Conservation (phyloP, 805 yeast species). For the Aciculoconidium aculeatum region DNA sequence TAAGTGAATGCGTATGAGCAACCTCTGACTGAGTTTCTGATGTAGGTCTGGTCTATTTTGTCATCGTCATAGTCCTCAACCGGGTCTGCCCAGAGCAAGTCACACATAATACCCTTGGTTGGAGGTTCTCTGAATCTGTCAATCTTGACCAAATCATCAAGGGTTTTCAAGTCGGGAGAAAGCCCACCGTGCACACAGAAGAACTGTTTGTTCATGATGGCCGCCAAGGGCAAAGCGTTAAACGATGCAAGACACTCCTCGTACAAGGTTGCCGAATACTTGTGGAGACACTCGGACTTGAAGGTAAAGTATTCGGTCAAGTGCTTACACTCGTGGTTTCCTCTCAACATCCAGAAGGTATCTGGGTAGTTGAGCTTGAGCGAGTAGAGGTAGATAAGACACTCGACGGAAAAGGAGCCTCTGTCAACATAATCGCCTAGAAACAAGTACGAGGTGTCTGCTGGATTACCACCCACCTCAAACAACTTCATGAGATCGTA, state of each 20-base stretch:
- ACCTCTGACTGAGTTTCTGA: conserved; percentile 74
- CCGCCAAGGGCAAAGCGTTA: conserved; percentile 85
- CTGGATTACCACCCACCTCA: conserved; percentile 91
- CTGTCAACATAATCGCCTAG: conserved; percentile 95
- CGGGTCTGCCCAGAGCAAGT: conserved; percentile 94
- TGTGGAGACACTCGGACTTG: conserved; percentile 83
- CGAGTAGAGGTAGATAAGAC: conserved; percentile 68
- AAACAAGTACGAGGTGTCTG: conserved; percentile 68
- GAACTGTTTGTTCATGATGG: conserved; percentile 88
- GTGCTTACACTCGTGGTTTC: conserved; percentile 93
- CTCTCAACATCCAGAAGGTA: conserved; percentile 77
- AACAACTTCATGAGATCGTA: conserved; percentile 84
- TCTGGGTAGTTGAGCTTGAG: conserved; percentile 71
- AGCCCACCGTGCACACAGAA: conserved; percentile 96
- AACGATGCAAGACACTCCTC: conserved; percentile 73
- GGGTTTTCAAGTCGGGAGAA: conserved; percentile 71
- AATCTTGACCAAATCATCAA: conserved; percentile 62
- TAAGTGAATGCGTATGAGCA: conserved; percentile 89
- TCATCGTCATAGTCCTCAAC: conserved; percentile 75
- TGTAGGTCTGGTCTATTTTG: conserved; percentile 41
- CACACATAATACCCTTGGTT: conserved; percentile 89
- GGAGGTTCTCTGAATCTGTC: conserved; percentile 92
- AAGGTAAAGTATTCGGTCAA: conserved; percentile 92
- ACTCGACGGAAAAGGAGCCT: conserved; percentile 85
- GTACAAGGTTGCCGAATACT: conserved; percentile 62